Conservation (phyloP, 768 basidiomycete genomes). For the Rhodocollybia butyracea region DNA sequence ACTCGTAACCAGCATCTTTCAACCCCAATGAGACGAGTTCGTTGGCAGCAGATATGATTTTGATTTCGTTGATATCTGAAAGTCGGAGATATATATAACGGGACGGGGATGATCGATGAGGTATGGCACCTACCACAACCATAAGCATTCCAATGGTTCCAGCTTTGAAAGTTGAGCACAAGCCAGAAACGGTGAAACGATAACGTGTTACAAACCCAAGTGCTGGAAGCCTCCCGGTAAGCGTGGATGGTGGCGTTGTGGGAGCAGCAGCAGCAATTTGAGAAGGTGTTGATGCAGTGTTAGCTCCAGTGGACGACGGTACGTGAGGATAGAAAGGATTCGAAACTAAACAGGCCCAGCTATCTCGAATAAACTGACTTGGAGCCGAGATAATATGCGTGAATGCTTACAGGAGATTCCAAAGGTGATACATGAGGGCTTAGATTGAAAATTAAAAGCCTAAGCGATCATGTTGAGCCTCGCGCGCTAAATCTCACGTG, state of each 20-base stretch:
- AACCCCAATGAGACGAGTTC: constrained; percentile 44
- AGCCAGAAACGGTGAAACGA: neutral
- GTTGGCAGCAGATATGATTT: constrained; percentile 44
- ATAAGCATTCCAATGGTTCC: constrained; percentile 56
- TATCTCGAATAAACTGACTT: too few relatives aligned
- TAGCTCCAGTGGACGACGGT: constrained; percentile 8
- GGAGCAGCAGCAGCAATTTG: constrained; percentile 32
- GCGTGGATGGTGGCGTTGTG: constrained; percentile 35
- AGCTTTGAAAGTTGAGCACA: constrained; percentile 23
- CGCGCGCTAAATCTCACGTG: too few relatives aligned
- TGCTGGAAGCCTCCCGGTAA: constrained; percentile 43
- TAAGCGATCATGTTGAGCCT: too few relatives aligned
- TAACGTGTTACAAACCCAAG: constrained; percentile 31
- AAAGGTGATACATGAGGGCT: too few relatives aligned
- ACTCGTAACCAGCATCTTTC: constrained; percentile 45
- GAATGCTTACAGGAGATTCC: too few relatives aligned
- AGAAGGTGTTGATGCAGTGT: constrained; percentile 17
- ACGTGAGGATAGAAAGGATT: constrained; percentile 36
- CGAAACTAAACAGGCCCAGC: constrained; percentile 30
- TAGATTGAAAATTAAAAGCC: too few relatives aligned
- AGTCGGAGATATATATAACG: neutral
- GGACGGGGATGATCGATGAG: neutral
- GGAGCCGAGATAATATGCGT: too few relatives aligned
- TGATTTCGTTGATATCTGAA: constrained; percentile 41
- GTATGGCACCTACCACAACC: constrained; percentile 27